Conservation (phyloP, 1,284 basidiomycete species). For the Trametes sp. region DNA sequence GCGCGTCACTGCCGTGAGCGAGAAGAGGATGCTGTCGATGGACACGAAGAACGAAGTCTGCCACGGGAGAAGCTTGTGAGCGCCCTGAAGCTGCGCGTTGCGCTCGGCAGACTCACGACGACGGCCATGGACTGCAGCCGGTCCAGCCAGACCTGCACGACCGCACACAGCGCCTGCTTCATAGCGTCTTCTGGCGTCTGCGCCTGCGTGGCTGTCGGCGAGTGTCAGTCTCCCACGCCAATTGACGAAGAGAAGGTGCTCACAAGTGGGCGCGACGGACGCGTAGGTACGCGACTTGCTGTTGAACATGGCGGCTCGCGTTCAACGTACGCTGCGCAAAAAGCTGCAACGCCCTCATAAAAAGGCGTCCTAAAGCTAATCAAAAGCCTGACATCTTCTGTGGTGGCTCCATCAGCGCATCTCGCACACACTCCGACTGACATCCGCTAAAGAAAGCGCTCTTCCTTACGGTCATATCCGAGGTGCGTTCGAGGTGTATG, state of each 20-base stretch:
- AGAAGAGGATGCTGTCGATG: slow-evolving; percentile 45
- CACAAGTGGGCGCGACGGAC: slow-evolving; percentile 4
- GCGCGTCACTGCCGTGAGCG: slow-evolving; percentile 37
- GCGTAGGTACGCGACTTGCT: slow-evolving; percentile 18
- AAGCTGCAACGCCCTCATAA: not conserved
- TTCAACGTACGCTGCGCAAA: not conserved
- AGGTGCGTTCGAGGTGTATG: not conserved
- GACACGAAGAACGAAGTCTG: slow-evolving; percentile 51
- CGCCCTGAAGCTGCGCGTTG: no score
- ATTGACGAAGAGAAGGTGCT: not conserved
- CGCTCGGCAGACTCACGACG: slow-evolving; percentile 33
- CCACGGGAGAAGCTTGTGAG: not conserved
- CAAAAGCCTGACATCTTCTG: slow-evolving; percentile 6
- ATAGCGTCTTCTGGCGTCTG: slow-evolving; percentile 25
- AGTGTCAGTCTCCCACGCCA: not conserved
- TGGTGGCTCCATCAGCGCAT: slow-evolving; percentile 1
- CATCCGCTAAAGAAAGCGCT: not conserved
- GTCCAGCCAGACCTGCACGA: slow-evolving; percentile 43
- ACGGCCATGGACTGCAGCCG: slow-evolving; percentile 42
- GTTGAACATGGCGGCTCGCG: slow-evolving; percentile 7
- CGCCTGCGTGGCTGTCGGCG: not conserved
- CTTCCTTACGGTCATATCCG: not conserved
- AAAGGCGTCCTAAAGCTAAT: not conserved
- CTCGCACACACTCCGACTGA: not conserved
- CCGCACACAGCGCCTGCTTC: slow-evolving; percentile 37